Percentiles rank a stretch among this genome's conserved stretches.
Evolutionary conservation across 2,329 filamentous ascomycete species (phyloP).

Genomic region (Aspergillus tubingensis): DNA sequence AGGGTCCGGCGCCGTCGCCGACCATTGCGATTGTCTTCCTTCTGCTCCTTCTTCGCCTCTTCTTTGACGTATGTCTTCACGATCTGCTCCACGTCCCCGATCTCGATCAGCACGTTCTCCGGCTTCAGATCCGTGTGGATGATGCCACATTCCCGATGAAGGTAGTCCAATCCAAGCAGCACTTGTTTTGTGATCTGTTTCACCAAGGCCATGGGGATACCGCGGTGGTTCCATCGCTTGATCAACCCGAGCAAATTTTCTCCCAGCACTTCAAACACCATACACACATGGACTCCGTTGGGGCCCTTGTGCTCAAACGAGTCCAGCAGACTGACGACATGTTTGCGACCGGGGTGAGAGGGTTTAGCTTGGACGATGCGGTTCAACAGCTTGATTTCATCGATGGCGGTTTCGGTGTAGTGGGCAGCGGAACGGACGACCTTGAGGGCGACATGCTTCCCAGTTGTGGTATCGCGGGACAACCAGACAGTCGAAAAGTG

Average conservation of each 20-base stretch:
- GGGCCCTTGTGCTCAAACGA: slow-evolving; percentile 98
- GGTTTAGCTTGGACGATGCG: slow-evolving; percentile 96
- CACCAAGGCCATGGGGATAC: slow-evolving; percentile 92
- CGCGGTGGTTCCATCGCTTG: slow-evolving; percentile 97
- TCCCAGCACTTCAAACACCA: slow-evolving; percentile 97
- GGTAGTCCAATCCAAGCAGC: slow-evolving; percentile 88
- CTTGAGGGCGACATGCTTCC: slow-evolving; percentile 95
- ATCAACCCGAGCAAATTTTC: slow-evolving; percentile 94
- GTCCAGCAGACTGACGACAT: slow-evolving; percentile 93
- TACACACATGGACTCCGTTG: slow-evolving; percentile 95
- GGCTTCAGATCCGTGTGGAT: slow-evolving; percentile 98
- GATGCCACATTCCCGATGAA: slow-evolving; percentile 97
- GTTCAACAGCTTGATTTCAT: slow-evolving; percentile 97
- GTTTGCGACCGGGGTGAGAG: slow-evolving; percentile 87
- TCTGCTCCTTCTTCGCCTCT: slow-evolving; percentile 63
- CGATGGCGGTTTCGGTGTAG: slow-evolving; percentile 97
- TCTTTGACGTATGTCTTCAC: slow-evolving; percentile 94
- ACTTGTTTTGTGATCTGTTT: slow-evolving; percentile 99
- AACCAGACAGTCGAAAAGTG: slow-evolving; percentile 98
- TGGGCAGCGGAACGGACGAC: slow-evolving; percentile 96
- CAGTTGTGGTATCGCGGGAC: slow-evolving; percentile 78
- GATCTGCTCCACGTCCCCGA: slow-evolving; percentile 97
- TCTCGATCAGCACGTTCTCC: slow-evolving; percentile 97
- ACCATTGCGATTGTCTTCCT: slow-evolving; percentile 90
- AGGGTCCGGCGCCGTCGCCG: slow-evolving; percentile 85